Evolutionary conservation across 805 yeast genomes (phyloP).

Genomic region (Candida ovalis): DNA sequence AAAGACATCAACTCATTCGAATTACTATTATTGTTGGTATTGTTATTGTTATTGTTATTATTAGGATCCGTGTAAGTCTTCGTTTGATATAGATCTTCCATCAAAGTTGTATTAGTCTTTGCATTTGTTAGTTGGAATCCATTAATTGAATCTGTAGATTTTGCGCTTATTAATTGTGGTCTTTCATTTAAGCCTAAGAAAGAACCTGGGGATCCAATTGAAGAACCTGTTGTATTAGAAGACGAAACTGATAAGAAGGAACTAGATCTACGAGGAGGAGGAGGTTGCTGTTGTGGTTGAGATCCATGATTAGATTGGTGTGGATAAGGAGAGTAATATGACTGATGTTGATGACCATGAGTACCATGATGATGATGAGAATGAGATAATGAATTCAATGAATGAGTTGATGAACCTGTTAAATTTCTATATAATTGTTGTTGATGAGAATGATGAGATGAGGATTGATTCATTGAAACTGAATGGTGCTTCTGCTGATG

Average conservation of each 20-base stretch:
- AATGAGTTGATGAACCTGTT: slow-evolving; percentile 30
- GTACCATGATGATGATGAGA: slow-evolving; percentile 19
- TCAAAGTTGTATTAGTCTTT: slow-evolving; percentile 31
- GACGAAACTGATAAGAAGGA: slow-evolving; percentile 28
- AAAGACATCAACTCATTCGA: background rate
- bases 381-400: slow-evolving; percentile 16
- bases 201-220: slow-evolving; percentile 24
- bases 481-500: slow-evolving; percentile 5
- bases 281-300: slow-evolving; percentile 8
- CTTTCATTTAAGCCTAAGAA: slow-evolving; percentile 16
- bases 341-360: slow-evolving; percentile 22
- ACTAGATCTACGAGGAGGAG: slow-evolving; percentile 16
- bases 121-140: slow-evolving; percentile 28
- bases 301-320: slow-evolving; percentile 17
- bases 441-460: slow-evolving; percentile 2
- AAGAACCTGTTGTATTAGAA: slow-evolving; percentile 17
- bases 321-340: slow-evolving; percentile 26
- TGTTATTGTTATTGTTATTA: background rate
- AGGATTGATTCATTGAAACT: background rate
- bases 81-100: slow-evolving; percentile 32
- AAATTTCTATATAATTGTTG: slow-evolving; percentile 19
- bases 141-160: slow-evolving; percentile 21
- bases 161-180: slow-evolving; percentile 25
- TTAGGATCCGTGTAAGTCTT: slow-evolving; percentile 27
- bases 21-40: background rate